A percentile compares a stretch with the other conserved stretches of the same genome.
phyloP scores from a whole-genome alignment of 2,329 filamentous ascomycete genomes.

The Trichoderma cornu-damae region DNA sequence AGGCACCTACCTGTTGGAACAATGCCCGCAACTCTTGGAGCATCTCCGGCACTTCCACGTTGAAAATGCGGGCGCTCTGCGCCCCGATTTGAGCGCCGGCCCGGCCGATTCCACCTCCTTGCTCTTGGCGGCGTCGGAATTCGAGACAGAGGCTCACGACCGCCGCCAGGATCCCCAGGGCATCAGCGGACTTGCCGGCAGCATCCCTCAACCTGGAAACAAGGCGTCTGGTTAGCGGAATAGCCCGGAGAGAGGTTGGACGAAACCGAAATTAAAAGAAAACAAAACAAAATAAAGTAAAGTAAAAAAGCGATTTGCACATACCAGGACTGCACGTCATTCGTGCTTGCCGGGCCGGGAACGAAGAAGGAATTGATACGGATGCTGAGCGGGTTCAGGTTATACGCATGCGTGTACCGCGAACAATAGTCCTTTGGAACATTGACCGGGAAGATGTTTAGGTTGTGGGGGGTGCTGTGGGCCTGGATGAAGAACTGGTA shows the following conservation, averaged over 20 bases:
- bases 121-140: neutral
- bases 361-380: neutral
- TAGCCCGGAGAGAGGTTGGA: neutral
- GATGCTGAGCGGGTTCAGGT: neutral
- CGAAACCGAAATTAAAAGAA: no score
- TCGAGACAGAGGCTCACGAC: neutral
- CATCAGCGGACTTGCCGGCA: neutral
- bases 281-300: neutral
- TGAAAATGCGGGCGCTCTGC: neutral
- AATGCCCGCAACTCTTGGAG: neutral
- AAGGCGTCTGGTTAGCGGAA: neutral
- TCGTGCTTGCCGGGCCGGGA: neutral
- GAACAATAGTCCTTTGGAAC: neutral
- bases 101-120: neutral
- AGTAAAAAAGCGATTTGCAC: neutral
- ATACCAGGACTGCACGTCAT: neutral
- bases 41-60: neutral
- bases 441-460: neutral
- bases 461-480: neutral
- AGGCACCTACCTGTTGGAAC: neutral
- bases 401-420: neutral
- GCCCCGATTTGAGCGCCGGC: neutral
- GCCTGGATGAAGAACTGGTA: neutral
- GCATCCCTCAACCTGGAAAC: neutral
- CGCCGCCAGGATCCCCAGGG: neutral